Percentiles rank a stretch among this genome's conserved stretches.
These are phyloP conservation scores for Nannochloropsis granulata DNA, from an alignment of 108 stramenopile genomes.

Conservation along the genomic window DNA sequence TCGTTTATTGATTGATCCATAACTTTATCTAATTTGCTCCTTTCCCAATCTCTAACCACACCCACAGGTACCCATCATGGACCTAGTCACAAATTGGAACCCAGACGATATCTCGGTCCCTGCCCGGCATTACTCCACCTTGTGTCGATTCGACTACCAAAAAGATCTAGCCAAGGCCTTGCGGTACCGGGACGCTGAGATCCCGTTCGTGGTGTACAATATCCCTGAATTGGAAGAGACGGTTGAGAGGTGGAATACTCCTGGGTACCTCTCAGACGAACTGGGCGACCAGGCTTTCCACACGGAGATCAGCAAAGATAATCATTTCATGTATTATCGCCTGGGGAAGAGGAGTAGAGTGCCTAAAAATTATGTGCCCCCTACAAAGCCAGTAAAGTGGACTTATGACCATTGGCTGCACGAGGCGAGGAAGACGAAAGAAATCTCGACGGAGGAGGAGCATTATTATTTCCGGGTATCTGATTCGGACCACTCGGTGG, in stretches of 20 bases:
- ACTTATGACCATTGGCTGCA: slow-evolving; percentile 65
- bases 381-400: slow-evolving; percentile 55
- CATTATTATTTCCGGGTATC: slow-evolving; percentile 87
- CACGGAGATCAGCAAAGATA: slow-evolving; percentile 57
- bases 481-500: slow-evolving; percentile 25
- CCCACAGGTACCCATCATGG: slow-evolving; percentile 11
- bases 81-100: slow-evolving; percentile 40
- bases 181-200: slow-evolving; percentile 64
- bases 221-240: slow-evolving; percentile 64
- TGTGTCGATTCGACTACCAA: slow-evolving; percentile 28
- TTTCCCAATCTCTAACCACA: no score
- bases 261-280: slow-evolving; percentile 52
- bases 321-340: slow-evolving; percentile 89
- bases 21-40: no score
- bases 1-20: no score
- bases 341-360: slow-evolving; percentile 2
- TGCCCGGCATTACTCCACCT: slow-evolving; percentile 20
- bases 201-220: slow-evolving; percentile 85
- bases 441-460: slow-evolving; percentile 47
- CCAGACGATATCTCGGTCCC: slow-evolving; percentile 29
- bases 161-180: slow-evolving; percentile 49
- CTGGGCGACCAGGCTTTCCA: slow-evolving; percentile 42
- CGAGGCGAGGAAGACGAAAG: slow-evolving; percentile 48
- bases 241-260: slow-evolving; percentile 68
- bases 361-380: slow-evolving; percentile 47